Base-by-base conservation (phyloP, 257 asterid genomes). In the Solanum ahanhuiri region DNA sequence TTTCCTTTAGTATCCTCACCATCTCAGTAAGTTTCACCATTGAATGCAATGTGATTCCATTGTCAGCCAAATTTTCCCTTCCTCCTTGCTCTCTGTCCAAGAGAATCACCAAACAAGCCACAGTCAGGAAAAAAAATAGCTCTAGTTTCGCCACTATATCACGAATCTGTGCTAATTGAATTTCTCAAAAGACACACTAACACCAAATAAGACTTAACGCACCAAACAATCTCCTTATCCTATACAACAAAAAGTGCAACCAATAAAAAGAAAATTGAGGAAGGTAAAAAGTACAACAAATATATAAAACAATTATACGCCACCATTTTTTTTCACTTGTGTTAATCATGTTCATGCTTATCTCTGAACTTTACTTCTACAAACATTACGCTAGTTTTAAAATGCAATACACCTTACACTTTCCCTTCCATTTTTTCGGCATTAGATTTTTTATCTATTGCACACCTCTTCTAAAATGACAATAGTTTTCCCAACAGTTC, bases 21-120 rank as follows among this genome's bases (percentile, higher is more conserved):
- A 97, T 93, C 85, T 94, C 98, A 86, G 88, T 94, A 88, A 97
- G 89, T 90, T 92, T 95, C 84, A 96, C 98, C 98, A 96, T 93
- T 45, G 99, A 73, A 58, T 96, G 98, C 92, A 96, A 91, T 23
- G 93, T 89, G 84, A 96, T 93, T 81, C 99, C 99, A 86, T 93
- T 94, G 84, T 93, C 92, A 9, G 98, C 98, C 91, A 96, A 93
- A 88, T 93, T 96, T 89, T 95, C 98, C 91, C 98, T 91, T 70
- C 98, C 99, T 79, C 98, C 99, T 91, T 96, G 99, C 86, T 96
- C 99, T 94, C 99, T 96, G 88, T 83, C 89, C 83, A 57, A 85
- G 82, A 75, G 58, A 73, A 64, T 86, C 81, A 73, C 41, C 84
- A 60, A 88, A 87, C 43, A 83, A 85, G 15, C 51, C 51, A 33